A percentile compares a stretch with the other conserved stretches of the same genome.
Conservation (phyloP, 2,329 filamentous ascomycete species). For the Microsporum audouinii region DNA sequence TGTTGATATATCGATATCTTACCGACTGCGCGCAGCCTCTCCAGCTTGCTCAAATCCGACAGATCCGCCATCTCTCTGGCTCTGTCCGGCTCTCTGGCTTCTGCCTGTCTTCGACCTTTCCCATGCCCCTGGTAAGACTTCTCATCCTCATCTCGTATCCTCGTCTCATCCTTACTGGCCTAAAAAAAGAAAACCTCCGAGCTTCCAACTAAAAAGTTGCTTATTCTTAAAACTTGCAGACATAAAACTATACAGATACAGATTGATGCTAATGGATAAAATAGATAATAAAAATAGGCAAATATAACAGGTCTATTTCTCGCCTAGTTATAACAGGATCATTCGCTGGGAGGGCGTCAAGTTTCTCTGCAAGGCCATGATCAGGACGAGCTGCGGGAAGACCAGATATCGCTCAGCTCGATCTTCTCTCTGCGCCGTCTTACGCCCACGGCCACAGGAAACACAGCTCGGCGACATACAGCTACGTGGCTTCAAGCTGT, state of each 20-base stretch:
- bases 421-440: not conserved
- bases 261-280: not conserved
- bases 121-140: too few relatives aligned
- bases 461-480: not conserved
- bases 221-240: not conserved
- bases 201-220: not conserved
- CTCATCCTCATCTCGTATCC: not conserved
- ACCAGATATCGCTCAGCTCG: not conserved
- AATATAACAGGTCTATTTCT: not conserved
- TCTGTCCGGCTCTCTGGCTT: not conserved
- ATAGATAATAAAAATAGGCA: not conserved
- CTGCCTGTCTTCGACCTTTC: not conserved
- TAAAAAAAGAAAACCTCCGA: not conserved
- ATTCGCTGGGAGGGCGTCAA: too few relatives aligned
- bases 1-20: constrained; percentile 9
- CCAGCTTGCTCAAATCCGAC: constrained; percentile 7
- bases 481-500: constrained; percentile 3
- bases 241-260: too few relatives aligned
- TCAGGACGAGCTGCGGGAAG: not conserved
- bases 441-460: not conserved
- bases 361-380: not conserved
- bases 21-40: constrained; percentile 24
- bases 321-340: not conserved
- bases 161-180: not conserved
- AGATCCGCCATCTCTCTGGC: not conserved